Percentiles rank a stretch among this genome's conserved stretches.
Conservation (phyloP, 371 early-diverging fungal genomes). For the Mortierella sp. region DNA sequence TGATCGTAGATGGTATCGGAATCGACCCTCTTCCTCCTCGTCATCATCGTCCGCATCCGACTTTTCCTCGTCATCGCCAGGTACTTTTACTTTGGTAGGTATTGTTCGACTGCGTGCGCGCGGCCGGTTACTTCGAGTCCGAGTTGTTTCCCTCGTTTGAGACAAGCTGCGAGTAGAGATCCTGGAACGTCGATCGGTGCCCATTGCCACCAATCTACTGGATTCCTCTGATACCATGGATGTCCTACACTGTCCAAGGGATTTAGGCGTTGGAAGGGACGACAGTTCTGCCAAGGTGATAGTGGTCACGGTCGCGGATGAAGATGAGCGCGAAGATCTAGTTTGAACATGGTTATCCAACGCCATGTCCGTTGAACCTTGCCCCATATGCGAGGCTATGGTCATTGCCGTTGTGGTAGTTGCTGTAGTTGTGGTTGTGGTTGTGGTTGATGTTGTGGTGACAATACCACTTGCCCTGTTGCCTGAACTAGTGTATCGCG, state of each 20-base stretch:
- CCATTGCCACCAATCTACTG: slow-evolving; percentile 1
- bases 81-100: slow-evolving; percentile 28
- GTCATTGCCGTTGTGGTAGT: slow-evolving; percentile 12
- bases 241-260: slow-evolving; percentile 25
- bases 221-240: slow-evolving; percentile 22
- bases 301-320: slow-evolving; percentile 10
- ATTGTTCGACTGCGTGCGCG: slow-evolving; percentile 29
- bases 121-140: slow-evolving; percentile 28
- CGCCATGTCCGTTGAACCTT: slow-evolving; percentile 15
- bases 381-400: background rate
- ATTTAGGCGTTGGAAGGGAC: slow-evolving; percentile 5
- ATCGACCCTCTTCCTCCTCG: slow-evolving; percentile 23
- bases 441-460: slow-evolving; percentile 7
- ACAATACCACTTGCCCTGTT: background rate
- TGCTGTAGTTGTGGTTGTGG: slow-evolving; percentile 11
- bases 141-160: slow-evolving; percentile 33
- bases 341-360: slow-evolving; percentile 35
- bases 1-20: slow-evolving; percentile 42
- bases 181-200: slow-evolving; percentile 25
- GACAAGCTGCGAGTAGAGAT: slow-evolving; percentile 39
- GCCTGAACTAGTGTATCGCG: slow-evolving; percentile 36
- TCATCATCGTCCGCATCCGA: slow-evolving; percentile 48
- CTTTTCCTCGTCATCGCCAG: slow-evolving; percentile 35
- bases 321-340: slow-evolving; percentile 28
- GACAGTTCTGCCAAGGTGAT: slow-evolving; percentile 14